These are phyloP conservation scores for Pleurotus tuber-regium DNA, from an alignment of 768 basidiomycete species.

Conservation along the genomic window DNA sequence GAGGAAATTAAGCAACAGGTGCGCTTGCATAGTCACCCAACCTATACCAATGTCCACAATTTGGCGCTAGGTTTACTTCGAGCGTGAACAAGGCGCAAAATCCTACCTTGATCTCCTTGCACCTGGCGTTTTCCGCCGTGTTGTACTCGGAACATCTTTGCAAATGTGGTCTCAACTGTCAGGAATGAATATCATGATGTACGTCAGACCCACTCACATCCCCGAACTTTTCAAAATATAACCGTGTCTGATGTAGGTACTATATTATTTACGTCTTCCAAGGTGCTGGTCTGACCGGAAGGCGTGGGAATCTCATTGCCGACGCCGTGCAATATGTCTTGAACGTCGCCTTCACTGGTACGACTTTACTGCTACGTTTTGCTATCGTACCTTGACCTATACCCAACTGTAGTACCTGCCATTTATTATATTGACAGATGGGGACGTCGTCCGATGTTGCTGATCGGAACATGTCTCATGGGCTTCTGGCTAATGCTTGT, in stretches of 20 bases:
- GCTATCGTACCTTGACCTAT: constrained; percentile 30
- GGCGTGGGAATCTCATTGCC: constrained; percentile 73
- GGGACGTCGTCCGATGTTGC: constrained; percentile 76
- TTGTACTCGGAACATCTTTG: constrained; percentile 63
- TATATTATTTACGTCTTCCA: constrained; percentile 72
- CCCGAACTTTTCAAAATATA: too few species aligned
- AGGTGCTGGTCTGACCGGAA: constrained; percentile 73
- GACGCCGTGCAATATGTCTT: constrained; percentile 64
- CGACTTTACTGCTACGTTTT: constrained; percentile 31
- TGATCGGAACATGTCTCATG: constrained; percentile 65
- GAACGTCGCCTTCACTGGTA: constrained; percentile 40
- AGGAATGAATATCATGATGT: constrained; percentile 86
- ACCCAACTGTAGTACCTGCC: constrained; percentile 41
- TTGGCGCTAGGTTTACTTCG: constrained; percentile 52
- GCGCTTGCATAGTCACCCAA: too few species aligned
- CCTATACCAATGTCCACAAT: too few species aligned
- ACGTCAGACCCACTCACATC: constrained; percentile 14
- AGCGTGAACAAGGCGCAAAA: constrained; percentile 69
- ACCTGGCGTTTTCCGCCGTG: constrained; percentile 65
- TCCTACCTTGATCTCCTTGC: constrained; percentile 66
- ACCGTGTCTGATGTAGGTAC: too few species aligned
- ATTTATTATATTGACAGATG: constrained; percentile 72
- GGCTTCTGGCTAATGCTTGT: constrained; percentile 77
- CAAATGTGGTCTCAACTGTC: constrained; percentile 81
- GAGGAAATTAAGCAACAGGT: constrained; percentile 61